Conservation (phyloP, 148 eudicot genomes). For the Vaccinium vitisidaea region DNA sequence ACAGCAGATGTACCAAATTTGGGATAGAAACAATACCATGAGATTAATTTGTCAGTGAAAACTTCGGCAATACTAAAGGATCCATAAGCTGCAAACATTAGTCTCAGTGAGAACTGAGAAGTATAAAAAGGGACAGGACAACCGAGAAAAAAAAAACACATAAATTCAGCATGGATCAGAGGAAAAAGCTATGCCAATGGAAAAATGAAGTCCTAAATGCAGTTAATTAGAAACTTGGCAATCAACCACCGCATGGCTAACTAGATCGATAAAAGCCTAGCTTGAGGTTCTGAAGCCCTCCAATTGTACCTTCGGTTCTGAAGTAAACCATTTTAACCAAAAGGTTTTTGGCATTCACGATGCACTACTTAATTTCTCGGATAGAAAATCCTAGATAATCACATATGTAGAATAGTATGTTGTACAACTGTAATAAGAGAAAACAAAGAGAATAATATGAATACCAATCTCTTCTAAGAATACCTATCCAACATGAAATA, state of each 20-base stretch:
- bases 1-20: not conserved
- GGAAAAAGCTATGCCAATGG: not conserved
- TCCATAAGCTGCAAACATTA: slow-evolving; percentile 74
- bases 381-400: not conserved
- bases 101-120: slow-evolving; percentile 14
- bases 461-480: not conserved
- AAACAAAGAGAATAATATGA: not conserved
- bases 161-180: not conserved
- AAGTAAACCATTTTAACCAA: not conserved
- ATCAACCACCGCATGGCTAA: not conserved
- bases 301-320: not conserved
- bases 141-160: not conserved
- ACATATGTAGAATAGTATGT: not conserved
- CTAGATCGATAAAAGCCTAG: not conserved
- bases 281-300: not conserved
- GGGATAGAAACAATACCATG: slow-evolving; percentile 53
- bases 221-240: not conserved
- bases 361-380: not conserved
- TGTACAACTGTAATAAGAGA: not conserved
- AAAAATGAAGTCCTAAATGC: not conserved
- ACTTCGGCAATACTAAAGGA: slow-evolving; percentile 76
- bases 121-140: slow-evolving; percentile 6
- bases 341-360: not conserved
- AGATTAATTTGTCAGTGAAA: slow-evolving; percentile 78
- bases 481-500: not conserved